phyloP scores from a whole-genome alignment of 2,329 filamentous ascomycete genomes.

The Fusarium euwallaceae region DNA sequence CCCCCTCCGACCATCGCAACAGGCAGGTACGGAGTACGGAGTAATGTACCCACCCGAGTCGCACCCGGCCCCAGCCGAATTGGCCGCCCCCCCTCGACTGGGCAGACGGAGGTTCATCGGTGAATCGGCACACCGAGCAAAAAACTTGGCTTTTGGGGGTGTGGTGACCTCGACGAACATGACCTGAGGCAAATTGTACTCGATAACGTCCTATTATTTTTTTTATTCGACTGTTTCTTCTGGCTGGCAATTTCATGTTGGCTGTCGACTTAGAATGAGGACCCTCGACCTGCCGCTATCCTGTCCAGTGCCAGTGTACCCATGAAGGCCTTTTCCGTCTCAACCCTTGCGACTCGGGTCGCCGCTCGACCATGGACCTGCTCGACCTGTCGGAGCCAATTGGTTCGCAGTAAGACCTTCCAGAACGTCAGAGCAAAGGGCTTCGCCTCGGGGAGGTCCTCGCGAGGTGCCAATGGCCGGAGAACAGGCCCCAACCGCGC shows the following conservation, averaged over 20 bases:
- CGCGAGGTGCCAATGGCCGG: slow-evolving; percentile 36
- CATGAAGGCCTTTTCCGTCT: slow-evolving; percentile 60
- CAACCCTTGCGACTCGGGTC: slow-evolving; percentile 55
- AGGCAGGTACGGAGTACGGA: background rate
- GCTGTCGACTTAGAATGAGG: slow-evolving; percentile 41
- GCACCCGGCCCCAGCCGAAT: slow-evolving; percentile 46
- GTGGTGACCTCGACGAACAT: slow-evolving; percentile 39
- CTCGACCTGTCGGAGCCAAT: slow-evolving; percentile 59
- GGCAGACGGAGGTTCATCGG: slow-evolving; percentile 45
- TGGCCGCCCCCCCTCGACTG: slow-evolving; percentile 10
- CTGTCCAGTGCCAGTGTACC: slow-evolving; percentile 28
- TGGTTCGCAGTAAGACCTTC: slow-evolving; percentile 49
- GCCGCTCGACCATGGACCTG: slow-evolving; percentile 61
- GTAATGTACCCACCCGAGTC: slow-evolving; percentile 8
- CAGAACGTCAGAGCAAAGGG: slow-evolving; percentile 43
- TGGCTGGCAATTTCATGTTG: slow-evolving; percentile 3
- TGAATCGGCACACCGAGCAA: slow-evolving; percentile 45
- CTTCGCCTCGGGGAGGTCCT: slow-evolving; percentile 49
- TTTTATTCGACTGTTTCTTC: background rate
- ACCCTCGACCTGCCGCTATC: slow-evolving; percentile 14
- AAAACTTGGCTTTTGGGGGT: slow-evolving; percentile 33
- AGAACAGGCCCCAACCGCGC: slow-evolving; percentile 46
- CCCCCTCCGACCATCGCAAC: slow-evolving; percentile 18
- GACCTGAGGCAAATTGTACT: slow-evolving; percentile 25
- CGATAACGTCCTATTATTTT: no score